These are phyloP conservation scores for Astrephomene gubernaculifera DNA, from an alignment of 139 green algal genomes.

Conservation along the genomic window DNA sequence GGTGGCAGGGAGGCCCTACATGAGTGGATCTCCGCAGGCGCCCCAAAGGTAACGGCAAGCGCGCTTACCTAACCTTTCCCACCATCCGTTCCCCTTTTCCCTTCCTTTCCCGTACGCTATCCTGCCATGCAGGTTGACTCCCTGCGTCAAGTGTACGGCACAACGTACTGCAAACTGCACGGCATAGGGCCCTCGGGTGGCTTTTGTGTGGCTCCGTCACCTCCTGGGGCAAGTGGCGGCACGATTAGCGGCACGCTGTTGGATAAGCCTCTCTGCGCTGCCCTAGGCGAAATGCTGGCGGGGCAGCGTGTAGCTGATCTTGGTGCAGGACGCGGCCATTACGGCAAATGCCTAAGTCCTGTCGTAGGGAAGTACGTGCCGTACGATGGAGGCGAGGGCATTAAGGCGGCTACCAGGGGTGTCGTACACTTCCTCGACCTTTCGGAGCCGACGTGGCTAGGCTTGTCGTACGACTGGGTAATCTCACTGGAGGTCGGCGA, in stretches of 20 bases:
- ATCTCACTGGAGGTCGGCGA: constrained; percentile 29
- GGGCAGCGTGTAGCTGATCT: not conserved
- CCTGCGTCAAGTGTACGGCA: not conserved
- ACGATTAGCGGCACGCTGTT: not conserved
- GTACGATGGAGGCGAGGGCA: constrained; percentile 37
- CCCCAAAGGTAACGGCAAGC: too few relatives aligned
- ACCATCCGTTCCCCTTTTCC: too few relatives aligned
- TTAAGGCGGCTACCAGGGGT: constrained; percentile 19
- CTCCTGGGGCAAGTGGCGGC: not conserved
- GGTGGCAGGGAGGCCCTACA: too few relatives aligned
- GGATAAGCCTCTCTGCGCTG: not conserved
- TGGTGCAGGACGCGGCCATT: constrained; percentile 6
- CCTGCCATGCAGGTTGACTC: too few relatives aligned
- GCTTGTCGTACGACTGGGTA: constrained; percentile 23
- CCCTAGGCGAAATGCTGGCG: not conserved
- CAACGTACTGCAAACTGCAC: constrained; percentile 7
- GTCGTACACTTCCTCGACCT: constrained; percentile 29
- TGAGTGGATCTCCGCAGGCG: too few relatives aligned
- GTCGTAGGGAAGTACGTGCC: constrained; percentile 1
- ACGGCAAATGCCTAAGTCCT: constrained; percentile 11
- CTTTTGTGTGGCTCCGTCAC: constrained; percentile 12
- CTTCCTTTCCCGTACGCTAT: too few relatives aligned
- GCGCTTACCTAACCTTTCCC: too few relatives aligned
- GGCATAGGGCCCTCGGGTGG: constrained; percentile 21
- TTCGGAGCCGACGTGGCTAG: constrained; percentile 13